Percentiles rank a stretch among this genome's conserved stretches.
Evolutionary conservation across 805 yeast species (phyloP).

Genomic region (Yamadazyma philogaea): DNA sequence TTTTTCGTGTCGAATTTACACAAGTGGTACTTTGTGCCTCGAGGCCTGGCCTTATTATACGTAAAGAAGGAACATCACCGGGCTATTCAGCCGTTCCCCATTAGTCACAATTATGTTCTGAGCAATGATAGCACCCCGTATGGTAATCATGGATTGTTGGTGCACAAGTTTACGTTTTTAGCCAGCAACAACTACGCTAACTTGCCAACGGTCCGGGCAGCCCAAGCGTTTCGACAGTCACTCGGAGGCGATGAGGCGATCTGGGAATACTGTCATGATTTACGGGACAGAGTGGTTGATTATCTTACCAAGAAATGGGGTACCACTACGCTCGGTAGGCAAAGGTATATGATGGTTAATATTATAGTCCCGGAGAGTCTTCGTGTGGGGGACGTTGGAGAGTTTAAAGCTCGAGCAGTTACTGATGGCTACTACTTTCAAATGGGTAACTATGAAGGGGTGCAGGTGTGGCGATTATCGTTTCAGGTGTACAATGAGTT

Average conservation of each 20-base stretch:
- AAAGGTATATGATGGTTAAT: conserved; percentile 9
- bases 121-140: not conserved
- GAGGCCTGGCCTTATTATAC: conserved; percentile 57
- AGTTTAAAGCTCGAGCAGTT: not conserved
- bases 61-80: conserved; percentile 51
- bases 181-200: conserved; percentile 53
- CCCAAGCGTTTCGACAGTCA: conserved; percentile 50
- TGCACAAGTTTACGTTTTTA: conserved; percentile 46
- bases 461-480: conserved; percentile 44
- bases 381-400: not conserved
- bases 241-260: conserved; percentile 64
- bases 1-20: conserved; percentile 62
- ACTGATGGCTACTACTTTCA: conserved; percentile 1
- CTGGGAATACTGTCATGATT: conserved; percentile 41
- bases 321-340: conserved; percentile 5
- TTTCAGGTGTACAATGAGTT: conserved; percentile 60
- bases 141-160: conserved; percentile 20
- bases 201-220: conserved; percentile 42
- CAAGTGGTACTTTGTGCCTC: conserved; percentile 64
- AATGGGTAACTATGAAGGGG: conserved; percentile 14
- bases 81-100: conserved; percentile 53
- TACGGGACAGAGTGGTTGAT: conserved; percentile 37
- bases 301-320: conserved; percentile 11
- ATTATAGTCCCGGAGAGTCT: conserved; percentile 11
- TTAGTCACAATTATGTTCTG: conserved; percentile 44